A percentile compares a stretch with the other conserved stretches of the same genome.
phyloP scores from a whole-genome alignment of 306 rosid species.

The Prunus mume region DNA sequence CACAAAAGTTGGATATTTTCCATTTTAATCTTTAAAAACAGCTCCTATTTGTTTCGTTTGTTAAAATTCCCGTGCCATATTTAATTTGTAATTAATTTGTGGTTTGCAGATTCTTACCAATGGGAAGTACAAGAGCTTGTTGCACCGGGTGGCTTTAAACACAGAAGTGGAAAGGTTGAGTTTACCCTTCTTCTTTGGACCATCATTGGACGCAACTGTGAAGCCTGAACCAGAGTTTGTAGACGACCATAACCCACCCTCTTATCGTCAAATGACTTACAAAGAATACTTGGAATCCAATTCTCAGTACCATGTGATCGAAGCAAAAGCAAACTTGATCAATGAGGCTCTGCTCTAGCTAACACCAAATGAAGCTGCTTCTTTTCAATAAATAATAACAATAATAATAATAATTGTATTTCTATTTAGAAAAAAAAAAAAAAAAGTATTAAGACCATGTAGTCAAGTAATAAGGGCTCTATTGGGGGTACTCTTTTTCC shows the following conservation, averaged over 20 bases:
- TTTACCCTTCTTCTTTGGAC: background rate
- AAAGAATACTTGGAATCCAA: background rate
- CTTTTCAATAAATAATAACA: too few species aligned
- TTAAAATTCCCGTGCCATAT: too few species aligned
- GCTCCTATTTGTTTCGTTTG: background rate
- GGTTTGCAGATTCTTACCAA: background rate
- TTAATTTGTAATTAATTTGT: too few species aligned
- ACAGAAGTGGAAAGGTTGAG: background rate
- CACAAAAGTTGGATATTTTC: too few species aligned
- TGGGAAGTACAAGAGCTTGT: constrained; percentile 1
- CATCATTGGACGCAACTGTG: background rate
- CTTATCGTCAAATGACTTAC: background rate
- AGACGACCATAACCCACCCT: background rate
- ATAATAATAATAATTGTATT: too few species aligned
- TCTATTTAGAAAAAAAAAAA: too few species aligned
- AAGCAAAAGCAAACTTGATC: background rate
- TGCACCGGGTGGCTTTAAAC: background rate
- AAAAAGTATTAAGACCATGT: too few species aligned
- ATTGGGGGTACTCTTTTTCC: too few species aligned
- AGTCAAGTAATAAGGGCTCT: too few species aligned
- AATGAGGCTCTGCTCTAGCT: background rate
- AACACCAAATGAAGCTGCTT: too few species aligned
- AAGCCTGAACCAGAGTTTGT: background rate
- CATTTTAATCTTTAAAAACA: too few species aligned
- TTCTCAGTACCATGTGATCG: background rate